Base-by-base conservation (phyloP, 208 protist species). In the Leishmania amazonensis region DNA sequence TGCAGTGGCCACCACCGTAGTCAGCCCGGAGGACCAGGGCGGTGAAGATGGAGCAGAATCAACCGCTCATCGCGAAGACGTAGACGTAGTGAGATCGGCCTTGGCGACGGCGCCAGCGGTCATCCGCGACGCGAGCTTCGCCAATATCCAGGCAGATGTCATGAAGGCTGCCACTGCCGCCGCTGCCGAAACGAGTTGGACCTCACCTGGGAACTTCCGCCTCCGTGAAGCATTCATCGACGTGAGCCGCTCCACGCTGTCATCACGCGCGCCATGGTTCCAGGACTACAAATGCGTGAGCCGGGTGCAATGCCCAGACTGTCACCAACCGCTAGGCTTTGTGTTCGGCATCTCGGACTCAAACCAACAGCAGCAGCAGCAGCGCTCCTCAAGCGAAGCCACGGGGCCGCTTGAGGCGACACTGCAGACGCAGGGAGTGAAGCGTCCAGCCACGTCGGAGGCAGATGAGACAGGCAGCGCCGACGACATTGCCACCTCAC, bases 251-350 rank as follows among this genome's bases (percentile, higher is more conserved):
- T 81, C 87, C 72, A 96, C 93, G 35, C 83, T 86, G 65, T 92
- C 91, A 38, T 85, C 90, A 31, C 83, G 83, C 9, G 88, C 74
- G 67, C 87, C 87, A 71, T 96, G 93, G 93, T 96, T 96, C 81
- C 79, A 83, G 9, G 78, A 79, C 47, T 96, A 92, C 82, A 80
- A 72, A 31, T 94, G 88, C 68, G 75, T 70, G 45, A 70, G 86
- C 28, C 85, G 89, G 7, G 84, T 94, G 40, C 89, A 96, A 76
- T 96, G 93, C 68, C 90, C 93, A 1, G 93, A 96, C 70, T 96
- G 93, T 85, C 93, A 96, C 70, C 81, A 94, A 47, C 83, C 87
- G 1, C 85, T 96, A 6, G 93, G 91, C 6, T 96, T 91, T 57
- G 49, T 96, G 13, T 96, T 95, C 85, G 73, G 85, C 13, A 68